phyloP scores from a whole-genome alignment of 805 yeast genomes.

The Barnettozyma salicaria region DNA sequence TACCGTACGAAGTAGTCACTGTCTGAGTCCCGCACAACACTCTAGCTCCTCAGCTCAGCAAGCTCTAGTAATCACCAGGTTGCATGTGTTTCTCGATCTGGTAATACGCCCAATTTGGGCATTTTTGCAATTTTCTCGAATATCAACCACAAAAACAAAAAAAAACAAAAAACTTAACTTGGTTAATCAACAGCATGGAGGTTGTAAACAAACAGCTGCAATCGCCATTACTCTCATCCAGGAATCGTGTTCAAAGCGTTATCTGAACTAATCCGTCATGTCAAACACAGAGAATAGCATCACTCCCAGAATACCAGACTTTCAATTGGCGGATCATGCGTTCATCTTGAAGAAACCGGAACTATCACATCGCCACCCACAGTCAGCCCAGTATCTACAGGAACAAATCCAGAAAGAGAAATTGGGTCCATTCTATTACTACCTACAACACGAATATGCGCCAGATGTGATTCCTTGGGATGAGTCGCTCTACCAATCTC shows the following conservation, averaged over 20 bases:
- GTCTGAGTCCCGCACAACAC: no score
- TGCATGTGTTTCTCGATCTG: no score
- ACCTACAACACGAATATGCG: conserved; percentile 46
- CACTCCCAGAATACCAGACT: conserved; percentile 61
- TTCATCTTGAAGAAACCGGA: conserved; percentile 49
- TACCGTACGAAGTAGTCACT: no score
- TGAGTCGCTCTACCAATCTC: conserved; percentile 43
- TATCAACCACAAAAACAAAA: neutral
- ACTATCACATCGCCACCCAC: conserved; percentile 35
- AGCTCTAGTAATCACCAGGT: no score
- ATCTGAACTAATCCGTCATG: conserved; percentile 5
- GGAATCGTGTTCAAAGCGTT: neutral
- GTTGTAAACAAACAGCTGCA: no score
- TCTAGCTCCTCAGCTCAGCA: no score
- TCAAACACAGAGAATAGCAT: conserved; percentile 10
- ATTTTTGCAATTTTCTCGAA: no score
- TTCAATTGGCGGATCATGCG: conserved; percentile 72
- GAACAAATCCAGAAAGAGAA: conserved; percentile 50
- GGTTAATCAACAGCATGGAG: neutral
- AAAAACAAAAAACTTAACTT: neutral
- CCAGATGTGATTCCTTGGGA: conserved; percentile 50
- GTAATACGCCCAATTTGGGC: no score
- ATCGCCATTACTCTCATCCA: neutral
- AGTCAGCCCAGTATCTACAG: conserved; percentile 40
- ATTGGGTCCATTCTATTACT: conserved; percentile 79